Evolutionary conservation across 73 alveolate species (phyloP).

Genomic region (Uronychia setigera): DNA sequence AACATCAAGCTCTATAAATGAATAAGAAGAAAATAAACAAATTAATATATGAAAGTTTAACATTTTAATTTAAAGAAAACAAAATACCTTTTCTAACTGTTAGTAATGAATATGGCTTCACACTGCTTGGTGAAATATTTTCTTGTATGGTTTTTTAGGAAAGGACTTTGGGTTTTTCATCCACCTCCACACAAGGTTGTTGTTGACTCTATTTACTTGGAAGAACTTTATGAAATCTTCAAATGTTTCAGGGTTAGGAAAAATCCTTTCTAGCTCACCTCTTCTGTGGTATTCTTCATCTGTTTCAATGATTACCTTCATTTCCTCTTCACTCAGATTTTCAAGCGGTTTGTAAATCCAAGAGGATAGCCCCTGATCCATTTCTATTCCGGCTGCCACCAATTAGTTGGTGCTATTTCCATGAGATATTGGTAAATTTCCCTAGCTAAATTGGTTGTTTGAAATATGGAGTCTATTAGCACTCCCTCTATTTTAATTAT

Average conservation of each 20-base stretch:
- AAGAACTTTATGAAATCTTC: background rate
- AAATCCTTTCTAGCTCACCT: constrained; percentile 77
- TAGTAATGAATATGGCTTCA: background rate
- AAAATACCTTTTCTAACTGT: too few relatives aligned
- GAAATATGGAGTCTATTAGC: background rate
- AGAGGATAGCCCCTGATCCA: background rate
- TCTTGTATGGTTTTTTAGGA: background rate
- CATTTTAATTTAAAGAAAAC: too few relatives aligned
- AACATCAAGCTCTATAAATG: too few relatives aligned
- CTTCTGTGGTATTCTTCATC: constrained; percentile 58
- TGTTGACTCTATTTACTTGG: background rate
- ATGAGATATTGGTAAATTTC: background rate
- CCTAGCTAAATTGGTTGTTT: background rate
- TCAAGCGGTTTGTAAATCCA: background rate
- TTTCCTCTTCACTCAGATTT: constrained; percentile 37
- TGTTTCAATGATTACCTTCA: constrained; percentile 37
- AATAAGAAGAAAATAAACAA: too few relatives aligned
- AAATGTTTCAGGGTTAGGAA: constrained; percentile 49
- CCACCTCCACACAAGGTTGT: background rate
- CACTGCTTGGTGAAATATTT: background rate
- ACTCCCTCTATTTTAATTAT: background rate
- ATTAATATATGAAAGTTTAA: too few relatives aligned
- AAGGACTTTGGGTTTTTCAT: background rate
- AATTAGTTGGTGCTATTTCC: background rate
- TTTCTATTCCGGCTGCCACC: background rate